phyloP scores from a whole-genome alignment of 1,284 basidiomycete species.

The Cystobasidium sp. region DNA sequence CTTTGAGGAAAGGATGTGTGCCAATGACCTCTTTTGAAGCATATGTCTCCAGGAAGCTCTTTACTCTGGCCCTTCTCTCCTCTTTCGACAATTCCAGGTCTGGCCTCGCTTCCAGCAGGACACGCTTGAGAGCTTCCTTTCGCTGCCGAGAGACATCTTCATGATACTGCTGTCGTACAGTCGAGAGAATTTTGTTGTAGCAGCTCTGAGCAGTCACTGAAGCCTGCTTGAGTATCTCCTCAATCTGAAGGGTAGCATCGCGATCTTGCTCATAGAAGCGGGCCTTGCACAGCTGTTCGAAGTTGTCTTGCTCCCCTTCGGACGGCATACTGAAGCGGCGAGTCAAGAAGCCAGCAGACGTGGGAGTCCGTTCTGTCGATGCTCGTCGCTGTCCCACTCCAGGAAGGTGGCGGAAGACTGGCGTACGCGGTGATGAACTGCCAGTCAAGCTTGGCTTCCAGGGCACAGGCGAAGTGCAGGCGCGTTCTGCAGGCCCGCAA shows the following conservation, averaged over 20 bases:
- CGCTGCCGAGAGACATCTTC: conserved; percentile 31
- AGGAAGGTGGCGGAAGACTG: neutral
- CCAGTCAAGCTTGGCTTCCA: conserved; percentile 6
- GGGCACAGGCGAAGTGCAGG: neutral
- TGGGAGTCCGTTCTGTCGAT: conserved; percentile 14
- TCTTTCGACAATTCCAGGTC: conserved; percentile 18
- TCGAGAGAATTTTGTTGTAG: conserved; percentile 40
- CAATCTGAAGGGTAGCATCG: conserved; percentile 36
- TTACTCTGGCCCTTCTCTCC: conserved; percentile 24
- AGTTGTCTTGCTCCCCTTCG: conserved; percentile 34
- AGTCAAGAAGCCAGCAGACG: conserved; percentile 1
- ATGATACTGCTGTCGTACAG: conserved; percentile 38
- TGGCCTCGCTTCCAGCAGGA: conserved; percentile 19
- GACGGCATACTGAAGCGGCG: conserved; percentile 41
- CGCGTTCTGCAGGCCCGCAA: conserved; percentile 8
- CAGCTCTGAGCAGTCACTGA: conserved; percentile 28
- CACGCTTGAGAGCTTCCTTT: conserved; percentile 1
- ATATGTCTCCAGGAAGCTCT: conserved; percentile 26
- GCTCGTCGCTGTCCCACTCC: neutral
- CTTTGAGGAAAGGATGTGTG: conserved; percentile 44
- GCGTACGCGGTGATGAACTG: neutral
- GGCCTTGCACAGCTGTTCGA: conserved; percentile 29
- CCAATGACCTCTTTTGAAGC: conserved; percentile 41
- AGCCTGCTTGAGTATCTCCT: conserved; percentile 26
- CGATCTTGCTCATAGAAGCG: conserved; percentile 39